Percentiles rank a stretch among this genome's conserved stretches.
phyloP scores from a whole-genome alignment of 2,329 filamentous ascomycete species.

The Botrytis paeoniae region DNA sequence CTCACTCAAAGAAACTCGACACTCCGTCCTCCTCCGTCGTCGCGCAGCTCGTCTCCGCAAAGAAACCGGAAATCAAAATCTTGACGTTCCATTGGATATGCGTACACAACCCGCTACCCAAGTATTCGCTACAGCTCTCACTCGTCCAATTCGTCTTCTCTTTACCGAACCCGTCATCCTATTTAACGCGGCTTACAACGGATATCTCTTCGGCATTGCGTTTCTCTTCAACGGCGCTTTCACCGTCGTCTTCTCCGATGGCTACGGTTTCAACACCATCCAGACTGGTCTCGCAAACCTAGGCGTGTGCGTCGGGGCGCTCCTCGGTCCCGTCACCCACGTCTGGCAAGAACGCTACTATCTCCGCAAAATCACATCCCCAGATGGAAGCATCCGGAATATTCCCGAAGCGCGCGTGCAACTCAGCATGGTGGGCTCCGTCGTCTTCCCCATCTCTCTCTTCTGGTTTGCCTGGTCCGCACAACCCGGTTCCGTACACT shows the following conservation, averaged over 20 bases:
- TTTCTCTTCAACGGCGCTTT: conserved; percentile 44
- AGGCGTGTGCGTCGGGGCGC: conserved; percentile 43
- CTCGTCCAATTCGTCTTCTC: conserved; percentile 42
- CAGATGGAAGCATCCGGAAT: conserved; percentile 29
- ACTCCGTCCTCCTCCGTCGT: conserved; percentile 45
- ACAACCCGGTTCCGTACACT: conserved; percentile 51
- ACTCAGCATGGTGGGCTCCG: conserved; percentile 59
- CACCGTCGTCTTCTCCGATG: conserved; percentile 40
- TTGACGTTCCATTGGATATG: conserved; percentile 40
- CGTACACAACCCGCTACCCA: conserved; percentile 46
- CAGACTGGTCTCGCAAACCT: conserved; percentile 41
- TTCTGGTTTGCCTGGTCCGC: conserved; percentile 63
- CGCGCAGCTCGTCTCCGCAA: conserved; percentile 45
- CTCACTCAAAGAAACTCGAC: conserved; percentile 45
- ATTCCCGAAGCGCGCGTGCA: conserved; percentile 76
- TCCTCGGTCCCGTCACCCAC: conserved; percentile 64
- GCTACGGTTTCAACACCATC: conserved; percentile 40
- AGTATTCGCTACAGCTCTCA: conserved; percentile 38
- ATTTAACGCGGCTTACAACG: conserved; percentile 39
- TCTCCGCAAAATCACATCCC: conserved; percentile 41
- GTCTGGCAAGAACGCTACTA: conserved; percentile 69
- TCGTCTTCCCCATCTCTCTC: conserved; percentile 49
- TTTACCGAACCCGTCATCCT: conserved; percentile 40
- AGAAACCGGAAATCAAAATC: conserved; percentile 47
- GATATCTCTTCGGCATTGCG: conserved; percentile 41